Evolutionary conservation across 257 asterid species (phyloP).

Genomic region (Petrea volubilis): DNA sequence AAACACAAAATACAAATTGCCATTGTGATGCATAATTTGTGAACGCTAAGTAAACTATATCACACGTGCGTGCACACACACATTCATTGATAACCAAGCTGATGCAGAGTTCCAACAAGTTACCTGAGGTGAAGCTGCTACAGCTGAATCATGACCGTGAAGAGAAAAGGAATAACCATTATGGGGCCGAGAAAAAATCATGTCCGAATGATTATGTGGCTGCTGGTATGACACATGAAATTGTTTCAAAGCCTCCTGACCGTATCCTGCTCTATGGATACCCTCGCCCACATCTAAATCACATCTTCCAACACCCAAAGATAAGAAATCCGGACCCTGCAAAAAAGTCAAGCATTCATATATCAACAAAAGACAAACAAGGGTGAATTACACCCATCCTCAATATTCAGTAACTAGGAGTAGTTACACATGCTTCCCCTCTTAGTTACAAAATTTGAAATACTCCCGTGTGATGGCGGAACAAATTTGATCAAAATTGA

Average conservation of each 20-base stretch:
- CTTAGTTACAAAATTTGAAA: too few relatives aligned
- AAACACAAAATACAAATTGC: slow-evolving; percentile 12
- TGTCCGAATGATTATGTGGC: slow-evolving; percentile 26
- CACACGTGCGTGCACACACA: neutral
- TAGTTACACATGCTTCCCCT: too few relatives aligned
- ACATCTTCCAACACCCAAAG: slow-evolving; percentile 38
- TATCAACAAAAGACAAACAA: neutral
- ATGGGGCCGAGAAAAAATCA: slow-evolving; percentile 33
- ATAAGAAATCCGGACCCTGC: slow-evolving; percentile 41
- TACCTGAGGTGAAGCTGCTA: slow-evolving; percentile 45
- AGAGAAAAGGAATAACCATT: slow-evolving; percentile 36
- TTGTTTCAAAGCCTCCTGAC: slow-evolving; percentile 22
- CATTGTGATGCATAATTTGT: neutral
- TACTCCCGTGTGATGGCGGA: too few relatives aligned
- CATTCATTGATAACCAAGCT: neutral
- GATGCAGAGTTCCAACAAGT: neutral
- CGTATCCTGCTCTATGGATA: slow-evolving; percentile 22
- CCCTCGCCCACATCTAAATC: slow-evolving; percentile 27
- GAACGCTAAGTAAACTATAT: too few relatives aligned
- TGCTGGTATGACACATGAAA: slow-evolving; percentile 23
- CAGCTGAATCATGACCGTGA: slow-evolving; percentile 25
- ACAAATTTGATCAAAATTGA: too few relatives aligned
- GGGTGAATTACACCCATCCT: neutral
- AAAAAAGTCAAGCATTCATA: neutral
- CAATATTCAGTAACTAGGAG: too few relatives aligned